Base-by-base conservation (phyloP, 1,284 basidiomycete species). In the Trametes pubescens region DNA sequence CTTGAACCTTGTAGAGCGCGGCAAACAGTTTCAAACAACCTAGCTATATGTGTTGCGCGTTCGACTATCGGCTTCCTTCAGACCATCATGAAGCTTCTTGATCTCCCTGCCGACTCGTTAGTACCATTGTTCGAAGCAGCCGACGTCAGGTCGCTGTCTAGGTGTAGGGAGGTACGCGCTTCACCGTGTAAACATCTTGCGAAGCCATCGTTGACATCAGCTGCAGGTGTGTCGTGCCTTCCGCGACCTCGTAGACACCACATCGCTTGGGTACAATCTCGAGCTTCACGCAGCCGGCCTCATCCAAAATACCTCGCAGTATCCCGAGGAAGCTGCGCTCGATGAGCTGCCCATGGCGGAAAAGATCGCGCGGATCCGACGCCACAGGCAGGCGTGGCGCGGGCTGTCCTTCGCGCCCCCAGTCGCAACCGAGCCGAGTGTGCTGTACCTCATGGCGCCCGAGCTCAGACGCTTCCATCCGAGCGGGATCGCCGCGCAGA, bases 391-490 rank as follows among this genome's bases (percentile, higher is more conserved):
- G 11, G 43, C 43, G n/a, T 46, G 43, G 43, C 43, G 43, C 43
- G n/a, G 18, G 43, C 43, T 21, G 13, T 21, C 43, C 43, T 46
- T 46, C 21, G 43, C 43, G 21, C 11, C 43, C 16, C 9, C 8
- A 46, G 8, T 9, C 43, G 8, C 14, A 18, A 22, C n/a, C 18
- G n/a, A 46, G 8, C 3, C 16, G 21, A 9, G 18, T 46, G 43
- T 9, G 43, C 43, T 46, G 8, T 22, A n/a, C 43, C 21, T 46
- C 43, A n/a, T 46, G 14, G 43, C 21, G 18, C 21, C n/a, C 43
- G n/a, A 46, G 43, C 43, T 46, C 18, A 10, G 43, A 46, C 43
- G 43, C 8, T 46, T 46, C 43, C 43, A 46, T 46, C 43, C 43
- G n/a, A 46, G 43, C 21, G 43, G 43, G 18, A 8, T 46, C 13